A percentile compares a stretch with the other conserved stretches of the same genome.
phyloP scores from a whole-genome alignment of 2,329 filamentous ascomycete species.

The Claviceps humidiphila region DNA sequence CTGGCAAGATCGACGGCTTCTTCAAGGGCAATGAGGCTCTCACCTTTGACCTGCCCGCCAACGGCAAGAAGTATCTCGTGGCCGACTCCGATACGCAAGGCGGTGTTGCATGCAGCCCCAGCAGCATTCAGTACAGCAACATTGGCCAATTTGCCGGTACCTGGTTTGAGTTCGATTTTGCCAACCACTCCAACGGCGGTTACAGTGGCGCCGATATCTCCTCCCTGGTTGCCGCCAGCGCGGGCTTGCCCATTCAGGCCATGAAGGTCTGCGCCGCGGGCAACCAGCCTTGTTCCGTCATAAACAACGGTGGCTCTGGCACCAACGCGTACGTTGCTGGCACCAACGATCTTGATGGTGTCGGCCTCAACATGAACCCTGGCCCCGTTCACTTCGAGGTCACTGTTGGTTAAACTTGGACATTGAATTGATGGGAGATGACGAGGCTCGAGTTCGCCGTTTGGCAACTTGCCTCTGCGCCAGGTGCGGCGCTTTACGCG shows the following conservation, averaged over 20 bases:
- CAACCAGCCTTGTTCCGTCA: conserved; percentile 26
- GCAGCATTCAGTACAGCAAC: conserved; percentile 20
- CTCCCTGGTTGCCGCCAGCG: conserved; percentile 28
- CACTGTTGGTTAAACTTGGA: conserved; percentile 17
- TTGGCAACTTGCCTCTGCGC: not conserved
- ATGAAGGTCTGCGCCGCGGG: conserved; percentile 23
- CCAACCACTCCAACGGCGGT: conserved; percentile 28
- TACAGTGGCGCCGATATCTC: conserved; percentile 40
- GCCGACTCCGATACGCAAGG: conserved; percentile 35
- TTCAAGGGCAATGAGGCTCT: conserved; percentile 28
- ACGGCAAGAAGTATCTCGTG: conserved; percentile 27
- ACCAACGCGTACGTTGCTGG: conserved; percentile 25
- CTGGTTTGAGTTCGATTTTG: conserved; percentile 40
- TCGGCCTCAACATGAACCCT: conserved; percentile 26
- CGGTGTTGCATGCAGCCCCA: conserved; percentile 29
- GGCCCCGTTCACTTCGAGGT: conserved; percentile 17
- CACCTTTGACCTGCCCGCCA: conserved; percentile 26
- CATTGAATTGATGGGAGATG: not conserved
- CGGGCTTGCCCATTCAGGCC: conserved; percentile 18
- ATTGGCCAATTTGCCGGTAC: conserved; percentile 29
- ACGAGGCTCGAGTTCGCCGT: not conserved
- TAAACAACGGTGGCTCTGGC: conserved; percentile 22
- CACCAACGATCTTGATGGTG: conserved; percentile 24
- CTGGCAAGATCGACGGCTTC: conserved; percentile 33
- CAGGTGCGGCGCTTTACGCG: not conserved